Base-by-base conservation (phyloP, 179 eudicot genomes). In the Beta corolliflora region DNA sequence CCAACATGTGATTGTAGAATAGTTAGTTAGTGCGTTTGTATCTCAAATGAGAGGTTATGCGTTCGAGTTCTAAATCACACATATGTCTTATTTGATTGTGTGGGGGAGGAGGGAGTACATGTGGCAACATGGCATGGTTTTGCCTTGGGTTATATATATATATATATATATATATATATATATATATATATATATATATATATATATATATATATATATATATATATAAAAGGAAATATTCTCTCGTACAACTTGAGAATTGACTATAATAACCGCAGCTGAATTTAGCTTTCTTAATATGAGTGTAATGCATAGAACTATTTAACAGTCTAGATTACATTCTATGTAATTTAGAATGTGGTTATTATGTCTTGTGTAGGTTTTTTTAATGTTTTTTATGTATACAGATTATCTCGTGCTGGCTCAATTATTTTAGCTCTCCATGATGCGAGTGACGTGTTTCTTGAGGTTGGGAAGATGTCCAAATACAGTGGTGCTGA, bases 381-480 rank as follows among this genome's bases (percentile, higher is more conserved):
- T 52, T 9, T 61, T 19, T 7, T 52, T 16, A 29, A 1, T 29
- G 64, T 61, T 25, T 69, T 75, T 80, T 44, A 65, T 69, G 69
- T 41, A 84, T 87, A 67, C 93, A 95, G 99, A 86, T 95, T 95
- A 85, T 86, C 89, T 64, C 99, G 98, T 79, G 97, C 69, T 83
- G 99, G 99, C 76, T 90, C 99, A 2, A 84, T 94, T 76, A 88
- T 95, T 77, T 88, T 95, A 81, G 99, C 99, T 77, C 91, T 95
- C 82, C 99, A 94, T 87, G 99, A 95, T 88, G 94, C 94, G 55
- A 95, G 94, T 85, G 99, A 95, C 66, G 91, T 95, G 75, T 95
- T 95, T 87, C 93, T 95, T 52, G 99, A 95, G 90, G 80, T 95
- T 23, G 98, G 98, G 73, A 95, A 95, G 87, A 95, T 95, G 98